phyloP scores from a whole-genome alignment of 257 asterid species.

The Solanum rostratum region DNA sequence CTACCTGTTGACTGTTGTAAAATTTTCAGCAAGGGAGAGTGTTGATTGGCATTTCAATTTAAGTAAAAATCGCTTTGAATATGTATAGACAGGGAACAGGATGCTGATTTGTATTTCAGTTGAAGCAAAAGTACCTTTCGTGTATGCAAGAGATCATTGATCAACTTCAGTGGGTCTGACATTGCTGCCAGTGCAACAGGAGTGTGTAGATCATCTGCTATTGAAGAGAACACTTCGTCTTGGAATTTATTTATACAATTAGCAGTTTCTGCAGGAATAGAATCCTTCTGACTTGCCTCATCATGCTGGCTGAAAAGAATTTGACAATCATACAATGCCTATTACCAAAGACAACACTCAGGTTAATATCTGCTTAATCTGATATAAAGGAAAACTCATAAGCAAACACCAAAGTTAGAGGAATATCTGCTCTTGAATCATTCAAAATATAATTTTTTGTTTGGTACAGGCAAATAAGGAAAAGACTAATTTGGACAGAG shows the following conservation, averaged over 20 bases:
- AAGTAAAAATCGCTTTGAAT: background rate
- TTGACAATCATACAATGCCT: conserved; percentile 70
- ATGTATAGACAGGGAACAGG: background rate
- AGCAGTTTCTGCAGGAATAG: conserved; percentile 45
- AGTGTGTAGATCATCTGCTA: conserved; percentile 93
- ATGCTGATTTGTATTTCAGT: background rate
- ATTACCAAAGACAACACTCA: conserved; percentile 19
- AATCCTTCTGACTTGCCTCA: conserved; percentile 31
- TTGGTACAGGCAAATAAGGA: background rate
- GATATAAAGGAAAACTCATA: background rate
- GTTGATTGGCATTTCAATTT: background rate
- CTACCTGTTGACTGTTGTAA: background rate
- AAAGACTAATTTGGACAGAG: background rate
- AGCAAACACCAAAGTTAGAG: background rate
- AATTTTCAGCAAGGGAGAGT: background rate
- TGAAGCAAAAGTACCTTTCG: conserved; percentile 50
- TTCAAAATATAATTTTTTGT: background rate
- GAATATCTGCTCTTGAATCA: background rate
- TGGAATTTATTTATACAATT: conserved; percentile 51
- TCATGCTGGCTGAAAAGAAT: conserved; percentile 28
- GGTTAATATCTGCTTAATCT: background rate
- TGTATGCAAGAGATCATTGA: conserved; percentile 86
- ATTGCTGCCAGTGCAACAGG: conserved; percentile 81
- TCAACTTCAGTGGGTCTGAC: conserved; percentile 77
- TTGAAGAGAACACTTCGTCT: conserved; percentile 55